These are phyloP conservation scores for Dioszegia aurantiaca DNA, from an alignment of 768 basidiomycete species.

Conservation along the genomic window DNA sequence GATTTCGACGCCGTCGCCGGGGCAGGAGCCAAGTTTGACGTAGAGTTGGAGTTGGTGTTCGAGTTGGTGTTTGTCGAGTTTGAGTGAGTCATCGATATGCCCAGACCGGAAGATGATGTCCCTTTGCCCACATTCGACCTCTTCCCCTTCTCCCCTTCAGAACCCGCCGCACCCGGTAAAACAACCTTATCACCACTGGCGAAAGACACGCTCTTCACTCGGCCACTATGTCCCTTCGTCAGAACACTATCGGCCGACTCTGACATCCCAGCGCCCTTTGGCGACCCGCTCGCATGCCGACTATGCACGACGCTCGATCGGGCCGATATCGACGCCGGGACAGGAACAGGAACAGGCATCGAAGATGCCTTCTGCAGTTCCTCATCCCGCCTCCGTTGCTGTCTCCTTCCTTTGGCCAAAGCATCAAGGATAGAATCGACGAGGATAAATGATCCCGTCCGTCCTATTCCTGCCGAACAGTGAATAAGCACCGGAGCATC, in stretches of 20 bases:
- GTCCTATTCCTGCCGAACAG: conserved; percentile 83
- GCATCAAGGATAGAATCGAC: conserved; percentile 55
- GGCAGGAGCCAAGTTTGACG: too few relatives aligned
- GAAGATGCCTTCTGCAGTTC: neutral
- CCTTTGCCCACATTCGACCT: neutral
- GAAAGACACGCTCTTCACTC: conserved; percentile 8
- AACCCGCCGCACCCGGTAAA: neutral
- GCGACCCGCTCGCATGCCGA: too few relatives aligned
- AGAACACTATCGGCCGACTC: neutral
- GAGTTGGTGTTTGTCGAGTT: too few relatives aligned
- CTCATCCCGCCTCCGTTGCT: neutral
- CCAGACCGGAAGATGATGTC: neutral
- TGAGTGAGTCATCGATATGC: too few relatives aligned
- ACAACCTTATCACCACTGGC: neutral
- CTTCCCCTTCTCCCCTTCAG: too few relatives aligned
- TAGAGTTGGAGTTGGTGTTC: too few relatives aligned
- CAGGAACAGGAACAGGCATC: neutral
- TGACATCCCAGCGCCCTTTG: too few relatives aligned
- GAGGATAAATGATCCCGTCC: conserved; percentile 90
- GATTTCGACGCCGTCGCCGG: neutral
- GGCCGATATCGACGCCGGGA: too few relatives aligned
- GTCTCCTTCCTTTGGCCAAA: conserved; percentile 27
- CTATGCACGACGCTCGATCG: too few relatives aligned
- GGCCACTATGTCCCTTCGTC: neutral
- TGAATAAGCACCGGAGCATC: conserved; percentile 46